Evolutionary conservation across 345 rosid genomes (phyloP), one percentile per base, ranked within the genome.

Genomic region (Lumnitzera racemosa): DNA sequence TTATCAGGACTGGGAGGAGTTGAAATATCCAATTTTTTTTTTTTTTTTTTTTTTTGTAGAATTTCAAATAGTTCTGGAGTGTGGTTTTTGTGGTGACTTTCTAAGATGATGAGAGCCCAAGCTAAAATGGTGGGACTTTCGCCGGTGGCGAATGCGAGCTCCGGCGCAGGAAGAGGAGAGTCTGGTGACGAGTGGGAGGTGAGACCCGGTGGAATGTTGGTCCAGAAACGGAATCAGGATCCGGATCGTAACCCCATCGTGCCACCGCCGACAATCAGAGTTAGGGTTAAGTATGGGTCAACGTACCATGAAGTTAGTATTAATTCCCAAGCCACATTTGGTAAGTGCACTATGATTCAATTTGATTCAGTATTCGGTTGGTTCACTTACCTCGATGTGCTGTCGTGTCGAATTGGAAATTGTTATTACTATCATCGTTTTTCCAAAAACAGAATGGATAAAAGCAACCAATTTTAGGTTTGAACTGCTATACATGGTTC

Each of bases 161-260:
- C 85, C 69, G 83, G 67, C 49, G 77, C 13, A 11, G 65, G 56
- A 29, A 65, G 53, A 29, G 66, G 52, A 20, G 91, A 83, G 70
- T 53, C 84, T 41, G 82, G 74, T 41, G 78, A 79, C 17, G 92
- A 86, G 20, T 95, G 89, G 97, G 99, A 95, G 80, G 71, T 90
- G 62, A 78, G 99, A 66, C 99, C 99, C 15, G 97, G 99, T 8
- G 99, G 99, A 43, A 95, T 95, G 99, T 64, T 95, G 64, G 99
- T 95, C 12, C 99, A 95, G 81, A 95, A 88, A 72, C 81, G 99
- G 8, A 78, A 64, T 69, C 86, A 83, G 64, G 91, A 85, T 58
- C 80, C 85, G 59, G 95, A 86, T 70, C 83, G 79, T 62, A 47
- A 36, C 66, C 65, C 90, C 51, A 65, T 73, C 56, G 89, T 95